Conservation (phyloP, 2,329 filamentous ascomycete genomes). For the Helotiales sp. region DNA sequence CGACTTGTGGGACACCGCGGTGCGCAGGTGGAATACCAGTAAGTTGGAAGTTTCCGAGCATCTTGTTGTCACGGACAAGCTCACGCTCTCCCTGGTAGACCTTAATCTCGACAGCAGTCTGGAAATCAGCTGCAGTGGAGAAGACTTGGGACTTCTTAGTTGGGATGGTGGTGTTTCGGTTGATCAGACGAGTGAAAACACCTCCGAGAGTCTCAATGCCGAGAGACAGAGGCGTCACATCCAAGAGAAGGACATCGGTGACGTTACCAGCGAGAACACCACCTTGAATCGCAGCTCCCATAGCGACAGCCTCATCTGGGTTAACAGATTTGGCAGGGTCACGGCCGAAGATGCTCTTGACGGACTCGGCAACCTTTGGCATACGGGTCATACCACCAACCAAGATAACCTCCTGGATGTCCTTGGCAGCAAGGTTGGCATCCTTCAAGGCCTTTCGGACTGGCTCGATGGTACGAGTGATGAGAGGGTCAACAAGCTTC, state of each 20-base stretch:
- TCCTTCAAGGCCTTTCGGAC: constrained; percentile 98
- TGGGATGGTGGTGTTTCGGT: constrained; percentile 98
- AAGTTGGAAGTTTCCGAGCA: constrained; percentile 98
- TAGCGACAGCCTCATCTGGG: constrained; percentile 97
- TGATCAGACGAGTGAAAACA: constrained; percentile 97
- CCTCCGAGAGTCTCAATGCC: constrained; percentile 98
- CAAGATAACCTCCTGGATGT: constrained; percentile 96
- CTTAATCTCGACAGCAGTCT: constrained; percentile 99
- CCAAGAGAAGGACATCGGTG: constrained; percentile 92
- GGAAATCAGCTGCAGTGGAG: constrained; percentile 97
- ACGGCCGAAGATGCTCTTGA: constrained; percentile 95
- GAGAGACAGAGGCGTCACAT: constrained; percentile 93
- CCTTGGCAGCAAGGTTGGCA: constrained; percentile 86
- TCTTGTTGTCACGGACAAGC: constrained; percentile 97
- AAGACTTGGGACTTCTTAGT: constrained; percentile 99
- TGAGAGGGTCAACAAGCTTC: constrained; percentile 87
- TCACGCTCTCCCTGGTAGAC: constrained; percentile 99
- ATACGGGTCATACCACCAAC: constrained; percentile 99
- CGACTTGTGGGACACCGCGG: constrained; percentile 93
- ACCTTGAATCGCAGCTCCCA: constrained; percentile 96
- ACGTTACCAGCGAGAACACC: constrained; percentile 96
- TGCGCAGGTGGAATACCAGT: constrained; percentile 95
- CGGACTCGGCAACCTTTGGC: constrained; percentile 96
- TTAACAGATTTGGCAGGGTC: constrained; percentile 98
- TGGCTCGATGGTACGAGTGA: constrained; percentile 84